phyloP scores from a whole-genome alignment of 495 filamentous ascomycete genomes.

The Penicillium riverlandense region DNA sequence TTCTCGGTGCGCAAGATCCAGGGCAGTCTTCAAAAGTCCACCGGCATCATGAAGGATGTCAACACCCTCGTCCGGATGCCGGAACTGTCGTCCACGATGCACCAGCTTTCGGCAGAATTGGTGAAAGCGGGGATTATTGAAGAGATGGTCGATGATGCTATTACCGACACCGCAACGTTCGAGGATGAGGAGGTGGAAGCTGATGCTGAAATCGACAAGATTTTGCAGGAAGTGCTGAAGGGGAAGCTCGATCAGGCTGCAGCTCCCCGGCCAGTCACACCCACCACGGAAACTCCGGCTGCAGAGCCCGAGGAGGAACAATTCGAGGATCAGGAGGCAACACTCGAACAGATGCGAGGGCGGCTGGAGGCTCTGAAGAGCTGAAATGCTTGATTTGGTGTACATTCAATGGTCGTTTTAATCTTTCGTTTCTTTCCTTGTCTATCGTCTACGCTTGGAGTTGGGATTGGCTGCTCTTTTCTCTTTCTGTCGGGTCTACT shows the following conservation, averaged over 20 bases:
- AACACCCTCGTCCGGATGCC: constrained; percentile 80
- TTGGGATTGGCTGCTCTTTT: neutral
- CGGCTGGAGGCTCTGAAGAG: constrained; percentile 87
- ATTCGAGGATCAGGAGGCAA: constrained; percentile 77
- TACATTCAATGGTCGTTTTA: neutral
- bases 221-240: constrained; percentile 80
- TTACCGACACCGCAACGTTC: constrained; percentile 63
- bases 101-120: constrained; percentile 77
- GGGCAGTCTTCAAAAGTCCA: constrained; percentile 77
- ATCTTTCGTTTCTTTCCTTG: neutral
- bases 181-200: constrained; percentile 86
- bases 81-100: constrained; percentile 84
- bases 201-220: constrained; percentile 86
- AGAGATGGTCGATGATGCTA: constrained; percentile 84
- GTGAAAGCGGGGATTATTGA: constrained; percentile 95
- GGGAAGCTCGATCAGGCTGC: constrained; percentile 62
- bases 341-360: constrained; percentile 89
- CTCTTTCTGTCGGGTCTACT: neutral
- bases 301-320: constrained; percentile 51
- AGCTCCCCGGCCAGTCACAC: constrained; percentile 39
- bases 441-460: neutral
- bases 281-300: constrained; percentile 25
- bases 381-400: constrained; percentile 29
- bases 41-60: constrained; percentile 95
- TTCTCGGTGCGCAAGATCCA: constrained; percentile 96